These are phyloP conservation scores for Gastrodia elata DNA, from an alignment of 106 monocot species.

Conservation along the genomic window DNA sequence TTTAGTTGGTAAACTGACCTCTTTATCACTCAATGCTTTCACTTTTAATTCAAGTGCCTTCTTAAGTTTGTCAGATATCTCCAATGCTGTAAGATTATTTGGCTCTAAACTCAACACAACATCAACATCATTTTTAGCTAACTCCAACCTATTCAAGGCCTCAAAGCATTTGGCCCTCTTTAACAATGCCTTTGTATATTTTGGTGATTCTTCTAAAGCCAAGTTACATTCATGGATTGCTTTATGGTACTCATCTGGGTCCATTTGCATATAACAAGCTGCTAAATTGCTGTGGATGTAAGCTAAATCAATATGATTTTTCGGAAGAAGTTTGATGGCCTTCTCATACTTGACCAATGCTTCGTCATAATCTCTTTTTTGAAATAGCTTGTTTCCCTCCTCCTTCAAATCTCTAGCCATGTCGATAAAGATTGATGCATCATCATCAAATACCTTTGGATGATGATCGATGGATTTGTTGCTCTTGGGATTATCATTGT, in stretches of 20 bases:
- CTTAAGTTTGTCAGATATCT: conserved; percentile 68
- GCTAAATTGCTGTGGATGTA: conserved; percentile 66
- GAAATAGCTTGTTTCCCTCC: conserved; percentile 74
- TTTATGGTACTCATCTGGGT: conserved; percentile 44
- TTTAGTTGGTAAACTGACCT: conserved; percentile 19
- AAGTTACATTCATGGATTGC: conserved; percentile 81
- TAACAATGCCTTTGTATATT: conserved; percentile 69
- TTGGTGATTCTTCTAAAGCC: conserved; percentile 70
- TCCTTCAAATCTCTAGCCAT: conserved; percentile 70
- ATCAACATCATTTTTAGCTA: conserved; percentile 57
- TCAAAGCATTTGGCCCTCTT: conserved; percentile 85
- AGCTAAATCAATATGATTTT: conserved; percentile 54
- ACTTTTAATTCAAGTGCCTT: conserved; percentile 50
- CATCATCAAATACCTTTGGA: conserved; percentile 47
- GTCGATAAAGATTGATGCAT: conserved; percentile 61
- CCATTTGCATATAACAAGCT: conserved; percentile 82
- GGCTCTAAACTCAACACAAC: conserved; percentile 59
- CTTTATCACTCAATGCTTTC: conserved; percentile 38
- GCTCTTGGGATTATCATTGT: conserved; percentile 21
- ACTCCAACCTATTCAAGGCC: conserved; percentile 51
- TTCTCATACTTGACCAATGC: conserved; percentile 81
- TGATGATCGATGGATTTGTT: conserved; percentile 18
- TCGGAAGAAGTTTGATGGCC: conserved; percentile 76
- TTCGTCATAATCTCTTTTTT: conserved; percentile 69
- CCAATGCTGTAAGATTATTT: conserved; percentile 71